Percentiles rank a stretch among this genome's conserved stretches.
Conservation (phyloP, 768 basidiomycete species). For the Boletus vinaceobasis region DNA sequence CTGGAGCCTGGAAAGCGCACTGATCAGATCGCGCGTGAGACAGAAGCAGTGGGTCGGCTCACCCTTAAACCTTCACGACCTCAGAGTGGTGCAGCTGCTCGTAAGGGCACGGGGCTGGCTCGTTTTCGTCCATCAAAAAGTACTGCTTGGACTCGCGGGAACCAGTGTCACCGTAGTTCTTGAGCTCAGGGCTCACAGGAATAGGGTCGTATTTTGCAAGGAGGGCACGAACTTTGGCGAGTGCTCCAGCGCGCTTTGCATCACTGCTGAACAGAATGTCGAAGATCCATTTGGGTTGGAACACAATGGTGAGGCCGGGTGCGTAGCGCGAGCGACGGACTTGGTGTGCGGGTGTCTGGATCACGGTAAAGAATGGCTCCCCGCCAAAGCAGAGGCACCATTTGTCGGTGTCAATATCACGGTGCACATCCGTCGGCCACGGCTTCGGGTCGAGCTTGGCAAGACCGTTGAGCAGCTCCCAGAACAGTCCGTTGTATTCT, state of each 20-base stretch:
- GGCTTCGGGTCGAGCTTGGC: constrained; percentile 16
- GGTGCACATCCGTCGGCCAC: constrained; percentile 15
- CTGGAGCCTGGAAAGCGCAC: too few relatives aligned
- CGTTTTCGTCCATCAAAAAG: constrained; percentile 20
- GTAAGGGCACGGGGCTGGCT: constrained; percentile 19
- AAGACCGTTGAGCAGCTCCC: constrained; percentile 19
- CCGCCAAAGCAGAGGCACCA: constrained; percentile 24
- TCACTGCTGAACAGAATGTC: constrained; percentile 20
- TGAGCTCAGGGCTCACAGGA: constrained; percentile 21
- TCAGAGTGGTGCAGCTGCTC: constrained; percentile 5
- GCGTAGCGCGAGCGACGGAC: constrained; percentile 20
- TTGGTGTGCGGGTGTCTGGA: constrained; percentile 21
- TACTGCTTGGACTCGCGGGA: constrained; percentile 23
- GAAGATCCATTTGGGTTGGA: constrained; percentile 25
- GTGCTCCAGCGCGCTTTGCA: constrained; percentile 17
- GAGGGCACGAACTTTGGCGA: constrained; percentile 16
- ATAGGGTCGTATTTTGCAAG: constrained; percentile 21
- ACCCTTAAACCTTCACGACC: not conserved
- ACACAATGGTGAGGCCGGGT: constrained; percentile 19
- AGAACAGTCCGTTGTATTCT: constrained; percentile 19
- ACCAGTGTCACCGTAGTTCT: constrained; percentile 20
- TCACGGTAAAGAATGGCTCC: constrained; percentile 20
- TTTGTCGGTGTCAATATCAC: constrained; percentile 20
- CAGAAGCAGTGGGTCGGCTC: not conserved
- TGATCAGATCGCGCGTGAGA: not conserved